phyloP scores from a whole-genome alignment of 2,329 filamentous ascomycete genomes.

The Alternaria burnsii region DNA sequence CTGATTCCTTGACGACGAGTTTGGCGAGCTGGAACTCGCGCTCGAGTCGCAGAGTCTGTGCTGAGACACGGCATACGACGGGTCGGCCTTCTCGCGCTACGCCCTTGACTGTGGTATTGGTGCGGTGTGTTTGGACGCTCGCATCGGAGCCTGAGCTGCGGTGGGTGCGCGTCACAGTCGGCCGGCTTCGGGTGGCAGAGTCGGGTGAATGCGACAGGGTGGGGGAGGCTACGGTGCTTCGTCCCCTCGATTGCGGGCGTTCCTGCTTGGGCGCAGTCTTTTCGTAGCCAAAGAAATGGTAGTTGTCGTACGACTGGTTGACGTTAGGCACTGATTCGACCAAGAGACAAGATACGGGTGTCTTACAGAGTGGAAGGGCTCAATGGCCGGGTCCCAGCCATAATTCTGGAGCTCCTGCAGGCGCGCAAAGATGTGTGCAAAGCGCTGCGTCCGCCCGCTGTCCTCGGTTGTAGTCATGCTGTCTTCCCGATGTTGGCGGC shows the following conservation, averaged over 20 bases:
- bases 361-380: conserved; percentile 58
- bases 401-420: conserved; percentile 52
- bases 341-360: too few relatives aligned
- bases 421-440: conserved; percentile 46
- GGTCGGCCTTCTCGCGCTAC: conserved; percentile 54
- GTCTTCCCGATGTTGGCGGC: conserved; percentile 13
- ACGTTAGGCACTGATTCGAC: conserved; percentile 24
- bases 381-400: conserved; percentile 51
- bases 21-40: conserved; percentile 85
- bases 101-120: conserved; percentile 58
- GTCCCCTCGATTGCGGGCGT: conserved; percentile 37
- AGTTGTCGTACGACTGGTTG: conserved; percentile 81
- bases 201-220: conserved; percentile 43
- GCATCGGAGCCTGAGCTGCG: conserved; percentile 49
- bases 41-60: conserved; percentile 83
- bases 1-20: conserved; percentile 73
- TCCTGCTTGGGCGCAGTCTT: conserved; percentile 25
- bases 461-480: conserved; percentile 28
- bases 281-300: conserved; percentile 64
- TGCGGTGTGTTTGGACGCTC: conserved; percentile 58
- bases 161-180: conserved; percentile 38
- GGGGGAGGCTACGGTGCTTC: conserved; percentile 35
- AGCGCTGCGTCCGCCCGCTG: conserved; percentile 32
- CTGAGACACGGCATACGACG: conserved; percentile 83
- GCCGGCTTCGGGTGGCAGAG: conserved; percentile 29